Conservation (phyloP, 768 basidiomycete genomes). For the Tulasnella sp. region DNA sequence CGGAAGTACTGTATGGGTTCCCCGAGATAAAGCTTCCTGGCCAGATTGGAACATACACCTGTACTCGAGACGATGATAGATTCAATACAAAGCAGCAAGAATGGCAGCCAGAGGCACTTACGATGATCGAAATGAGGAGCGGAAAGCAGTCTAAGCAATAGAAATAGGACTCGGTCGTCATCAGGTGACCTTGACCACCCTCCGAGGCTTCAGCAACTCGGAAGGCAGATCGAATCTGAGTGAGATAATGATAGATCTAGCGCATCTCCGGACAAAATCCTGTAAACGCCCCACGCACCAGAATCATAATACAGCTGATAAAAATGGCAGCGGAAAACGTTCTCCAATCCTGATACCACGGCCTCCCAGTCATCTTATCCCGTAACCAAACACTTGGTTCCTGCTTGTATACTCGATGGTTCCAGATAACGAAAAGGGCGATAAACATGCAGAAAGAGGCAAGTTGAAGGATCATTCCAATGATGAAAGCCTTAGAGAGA, state of each 20-base stretch:
- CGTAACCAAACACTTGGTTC: conserved; percentile 33
- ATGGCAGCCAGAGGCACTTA: conserved; percentile 32
- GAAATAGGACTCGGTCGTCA: conserved; percentile 50
- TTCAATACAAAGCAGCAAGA: not conserved
- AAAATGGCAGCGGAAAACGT: conserved; percentile 40
- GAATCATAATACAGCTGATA: conserved; percentile 50
- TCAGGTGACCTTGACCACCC: conserved; percentile 49
- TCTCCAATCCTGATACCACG: conserved; percentile 51
- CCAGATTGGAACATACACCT: conserved; percentile 38
- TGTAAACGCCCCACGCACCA: conserved; percentile 30
- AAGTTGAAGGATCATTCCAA: conserved; percentile 46
- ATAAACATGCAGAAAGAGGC: conserved; percentile 30
- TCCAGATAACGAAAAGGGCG: conserved; percentile 6
- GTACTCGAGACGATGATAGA: not conserved
- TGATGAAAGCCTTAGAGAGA: conserved; percentile 42
- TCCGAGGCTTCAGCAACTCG: conserved; percentile 47
- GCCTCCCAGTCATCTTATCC: conserved; percentile 27
- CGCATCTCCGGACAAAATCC: not conserved
- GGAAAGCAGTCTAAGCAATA: conserved; percentile 61
- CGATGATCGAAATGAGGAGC: conserved; percentile 45
- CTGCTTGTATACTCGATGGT: conserved; percentile 29
- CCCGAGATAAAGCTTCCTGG: conserved; percentile 34
- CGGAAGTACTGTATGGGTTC: not conserved
- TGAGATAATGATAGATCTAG: too few species aligned
- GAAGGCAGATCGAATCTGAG: conserved; percentile 50